These are phyloP conservation scores for Penicillium robsamsonii DNA, from an alignment of 495 filamentous ascomycete genomes.

Conservation along the genomic window DNA sequence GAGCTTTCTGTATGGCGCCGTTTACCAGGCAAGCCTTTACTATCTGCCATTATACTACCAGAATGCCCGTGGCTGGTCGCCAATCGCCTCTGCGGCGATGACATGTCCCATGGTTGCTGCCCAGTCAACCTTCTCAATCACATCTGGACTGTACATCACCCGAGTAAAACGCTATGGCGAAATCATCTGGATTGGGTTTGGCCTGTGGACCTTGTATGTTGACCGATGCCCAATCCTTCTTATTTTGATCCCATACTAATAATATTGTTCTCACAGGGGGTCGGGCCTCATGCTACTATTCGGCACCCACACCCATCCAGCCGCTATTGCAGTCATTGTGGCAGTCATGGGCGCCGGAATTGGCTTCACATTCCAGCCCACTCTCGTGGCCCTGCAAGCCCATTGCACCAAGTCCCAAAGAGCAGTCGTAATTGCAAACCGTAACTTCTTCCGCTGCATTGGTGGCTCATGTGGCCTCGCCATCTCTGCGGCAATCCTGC, in stretches of 20 bases:
- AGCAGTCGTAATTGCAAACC: constrained; percentile 59
- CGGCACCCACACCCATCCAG: constrained; percentile 43
- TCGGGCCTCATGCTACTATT: constrained; percentile 53
- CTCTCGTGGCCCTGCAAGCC: constrained; percentile 62
- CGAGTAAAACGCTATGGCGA: constrained; percentile 55
- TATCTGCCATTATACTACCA: constrained; percentile 55
- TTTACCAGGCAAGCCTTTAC: constrained; percentile 57
- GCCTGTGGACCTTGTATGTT: constrained; percentile 50
- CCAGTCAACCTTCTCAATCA: constrained; percentile 51
- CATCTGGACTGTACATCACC: constrained; percentile 58
- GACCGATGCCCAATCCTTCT: neutral
- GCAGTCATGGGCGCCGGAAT: constrained; percentile 53
- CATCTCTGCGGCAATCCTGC: constrained; percentile 56
- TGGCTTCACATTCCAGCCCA: constrained; percentile 60
- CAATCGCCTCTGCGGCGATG: constrained; percentile 50
- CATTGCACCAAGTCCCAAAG: constrained; percentile 57
- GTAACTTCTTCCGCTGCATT: constrained; percentile 62
- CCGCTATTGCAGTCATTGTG: constrained; percentile 53
- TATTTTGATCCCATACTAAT: neutral
- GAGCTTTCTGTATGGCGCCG: constrained; percentile 58
- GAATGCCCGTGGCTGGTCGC: constrained; percentile 50
- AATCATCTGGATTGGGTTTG: constrained; percentile 56
- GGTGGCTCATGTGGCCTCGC: constrained; percentile 61
- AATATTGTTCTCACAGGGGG: constrained; percentile 33
- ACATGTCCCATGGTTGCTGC: constrained; percentile 52